These are phyloP conservation scores for Flaveria ramosissima DNA, from an alignment of 129 eudicot species.

Conservation along the genomic window DNA sequence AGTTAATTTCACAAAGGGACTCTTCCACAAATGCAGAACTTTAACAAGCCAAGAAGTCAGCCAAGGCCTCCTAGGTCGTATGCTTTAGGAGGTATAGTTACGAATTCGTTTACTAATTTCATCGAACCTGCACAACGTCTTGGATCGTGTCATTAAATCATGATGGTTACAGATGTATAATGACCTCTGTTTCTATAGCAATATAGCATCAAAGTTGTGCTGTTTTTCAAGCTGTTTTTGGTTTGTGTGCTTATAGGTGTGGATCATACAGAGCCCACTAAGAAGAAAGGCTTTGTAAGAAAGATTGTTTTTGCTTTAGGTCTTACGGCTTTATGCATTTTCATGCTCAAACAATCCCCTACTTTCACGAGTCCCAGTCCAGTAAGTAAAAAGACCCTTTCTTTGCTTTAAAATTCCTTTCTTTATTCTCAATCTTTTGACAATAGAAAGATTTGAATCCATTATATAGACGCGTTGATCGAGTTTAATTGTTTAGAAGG, in stretches of 20 bases:
- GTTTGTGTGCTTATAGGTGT: slow-evolving; percentile 44
- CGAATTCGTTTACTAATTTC: slow-evolving; percentile 3
- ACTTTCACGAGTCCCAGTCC: slow-evolving; percentile 45
- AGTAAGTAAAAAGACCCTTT: slow-evolving; percentile 40
- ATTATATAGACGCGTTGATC: not conserved
- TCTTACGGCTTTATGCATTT: slow-evolving; percentile 51
- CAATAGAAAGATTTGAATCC: no score
- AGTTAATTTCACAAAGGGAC: slow-evolving; percentile 34
- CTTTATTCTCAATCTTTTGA: not conserved
- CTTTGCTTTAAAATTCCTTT: not conserved
- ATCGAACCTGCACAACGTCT: not conserved
- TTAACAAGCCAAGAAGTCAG: slow-evolving; percentile 60
- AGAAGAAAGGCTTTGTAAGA: slow-evolving; percentile 52
- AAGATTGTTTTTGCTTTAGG: slow-evolving; percentile 53
- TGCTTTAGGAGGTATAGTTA: slow-evolving; percentile 63
- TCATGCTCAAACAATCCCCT: slow-evolving; percentile 63
- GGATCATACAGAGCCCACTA: slow-evolving; percentile 60
- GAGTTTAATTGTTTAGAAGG: not conserved
- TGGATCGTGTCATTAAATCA: not conserved
- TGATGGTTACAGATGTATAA: not conserved
- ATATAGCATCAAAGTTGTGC: not conserved
- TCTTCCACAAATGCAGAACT: slow-evolving; percentile 52
- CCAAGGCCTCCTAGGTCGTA: slow-evolving; percentile 57
- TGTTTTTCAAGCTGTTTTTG: slow-evolving; percentile 13
- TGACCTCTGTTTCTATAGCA: not conserved